phyloP scores from a whole-genome alignment of 345 rosid genomes.

The Eucalyptus cloeziana region DNA sequence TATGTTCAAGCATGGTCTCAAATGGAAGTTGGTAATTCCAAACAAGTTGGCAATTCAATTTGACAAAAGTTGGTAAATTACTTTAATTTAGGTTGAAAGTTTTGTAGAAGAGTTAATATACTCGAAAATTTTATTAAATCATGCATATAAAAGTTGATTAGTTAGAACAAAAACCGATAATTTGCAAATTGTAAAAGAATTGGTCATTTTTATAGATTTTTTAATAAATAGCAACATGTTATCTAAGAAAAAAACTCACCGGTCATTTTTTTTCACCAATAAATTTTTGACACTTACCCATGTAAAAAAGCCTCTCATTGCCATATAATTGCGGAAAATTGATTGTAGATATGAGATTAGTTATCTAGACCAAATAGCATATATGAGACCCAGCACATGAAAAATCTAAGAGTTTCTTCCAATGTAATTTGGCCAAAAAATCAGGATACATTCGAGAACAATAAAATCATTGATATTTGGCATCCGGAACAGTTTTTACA shows the following conservation, averaged over 20 bases:
- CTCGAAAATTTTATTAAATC: background rate
- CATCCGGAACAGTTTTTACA: background rate
- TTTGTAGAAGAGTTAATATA: background rate
- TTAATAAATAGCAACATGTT: no score
- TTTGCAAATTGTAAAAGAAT: background rate
- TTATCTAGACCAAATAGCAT: background rate
- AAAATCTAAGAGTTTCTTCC: background rate
- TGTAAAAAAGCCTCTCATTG: background rate
- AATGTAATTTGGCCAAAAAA: background rate
- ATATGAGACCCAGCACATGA: background rate
- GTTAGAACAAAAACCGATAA: background rate
- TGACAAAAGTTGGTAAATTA: background rate
- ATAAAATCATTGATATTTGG: background rate
- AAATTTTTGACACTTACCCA: background rate
- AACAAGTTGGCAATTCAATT: constrained; percentile 49
- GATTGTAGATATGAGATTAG: background rate
- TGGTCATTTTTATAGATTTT: background rate
- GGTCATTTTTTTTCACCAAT: background rate
- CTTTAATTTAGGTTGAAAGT: background rate
- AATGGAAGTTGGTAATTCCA: constrained; percentile 14
- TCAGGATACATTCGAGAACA: background rate
- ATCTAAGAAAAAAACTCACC: background rate
- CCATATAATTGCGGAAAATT: background rate
- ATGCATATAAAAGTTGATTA: background rate
- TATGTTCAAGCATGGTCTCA: background rate